Evolutionary conservation across 2,329 filamentous ascomycete species (phyloP), one percentile per base, ranked within the genome.

Genomic region (Colletotrichum paranaense): DNA sequence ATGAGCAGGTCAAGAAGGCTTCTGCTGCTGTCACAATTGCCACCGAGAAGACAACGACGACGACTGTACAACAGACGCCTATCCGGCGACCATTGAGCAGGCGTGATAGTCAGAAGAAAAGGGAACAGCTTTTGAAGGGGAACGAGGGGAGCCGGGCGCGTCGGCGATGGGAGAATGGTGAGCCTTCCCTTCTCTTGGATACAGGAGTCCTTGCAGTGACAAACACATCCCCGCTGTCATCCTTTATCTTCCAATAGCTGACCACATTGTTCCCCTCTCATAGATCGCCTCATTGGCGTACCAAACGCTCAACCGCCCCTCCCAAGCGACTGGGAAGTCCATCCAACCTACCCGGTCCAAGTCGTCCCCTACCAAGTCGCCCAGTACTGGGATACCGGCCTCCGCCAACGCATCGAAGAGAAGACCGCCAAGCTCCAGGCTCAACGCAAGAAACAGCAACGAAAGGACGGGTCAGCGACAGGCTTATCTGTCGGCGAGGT

Each of bases 161-260:
- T 62, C 92, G 96, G 78, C 89, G 96, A 68, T 98, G 95, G 95
- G 97, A 99, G 86, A 99, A 98, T 82, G 94, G 95, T 97, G 11
- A 26, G 59, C 30, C 38, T 32, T 30, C 56, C n/a, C 3, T 58
- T 58, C 19, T 38, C 22, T 11, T 16, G 3, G 2, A 2, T 5
- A 22, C 30, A 24, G 19, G 42, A 22, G 3, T 2, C 1, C 7
- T 49, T 9, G 4, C 19, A 46, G 2, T 19, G 16, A 28, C 1
- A 0, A 19, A n/a, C 46, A 16, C 46, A 19, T n/a, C 42, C 1
- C 28, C 5, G 8, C 8, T 3, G 9, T n/a, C 30, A 5, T n/a
- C 1, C 32, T 1, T 14, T 32, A 4, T n/a, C 26, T 26, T 22
- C 8, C 8, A 62, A 42, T 8, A 8, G 49, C 70, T 69, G 14